phyloP scores from a whole-genome alignment of 768 basidiomycete species.

The Auriscalpium vulgare region DNA sequence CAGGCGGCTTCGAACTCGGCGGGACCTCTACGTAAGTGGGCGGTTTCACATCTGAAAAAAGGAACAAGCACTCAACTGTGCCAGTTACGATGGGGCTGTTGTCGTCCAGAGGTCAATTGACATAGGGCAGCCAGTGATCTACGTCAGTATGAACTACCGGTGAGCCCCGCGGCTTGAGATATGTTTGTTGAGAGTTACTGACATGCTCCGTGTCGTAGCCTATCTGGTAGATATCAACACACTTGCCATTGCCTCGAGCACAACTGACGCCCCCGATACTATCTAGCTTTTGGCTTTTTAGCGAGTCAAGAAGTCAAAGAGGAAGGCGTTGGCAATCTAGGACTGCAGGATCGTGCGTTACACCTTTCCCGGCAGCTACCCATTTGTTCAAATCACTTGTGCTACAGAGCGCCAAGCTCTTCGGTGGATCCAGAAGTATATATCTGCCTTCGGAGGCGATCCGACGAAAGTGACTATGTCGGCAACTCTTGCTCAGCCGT shows the following conservation, averaged over 20 bases:
- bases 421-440: slow-evolving; percentile 35
- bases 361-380: background rate
- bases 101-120: slow-evolving; percentile 39
- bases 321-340: slow-evolving; percentile 12
- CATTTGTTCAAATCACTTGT: too few species aligned
- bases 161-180: slow-evolving; percentile 10
- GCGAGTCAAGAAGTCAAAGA: slow-evolving; percentile 11
- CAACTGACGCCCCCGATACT: too few species aligned
- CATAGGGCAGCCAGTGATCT: slow-evolving; percentile 37
- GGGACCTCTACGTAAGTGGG: slow-evolving; percentile 10
- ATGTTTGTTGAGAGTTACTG: background rate
- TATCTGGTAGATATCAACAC: background rate
- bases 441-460: slow-evolving; percentile 34
- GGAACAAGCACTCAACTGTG: background rate
- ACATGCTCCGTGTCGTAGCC: background rate
- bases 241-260: background rate
- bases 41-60: background rate
- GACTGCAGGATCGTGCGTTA: slow-evolving; percentile 13
- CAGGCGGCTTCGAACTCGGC: slow-evolving; percentile 38
- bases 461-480: slow-evolving; percentile 24
- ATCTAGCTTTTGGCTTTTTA: slow-evolving; percentile 10
- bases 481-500: too few species aligned
- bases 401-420: slow-evolving; percentile 25
- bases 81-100: slow-evolving; percentile 34
- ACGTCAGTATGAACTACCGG: slow-evolving; percentile 50